phyloP scores from a whole-genome alignment of 257 asterid genomes.

The Scutellaria barbata region DNA sequence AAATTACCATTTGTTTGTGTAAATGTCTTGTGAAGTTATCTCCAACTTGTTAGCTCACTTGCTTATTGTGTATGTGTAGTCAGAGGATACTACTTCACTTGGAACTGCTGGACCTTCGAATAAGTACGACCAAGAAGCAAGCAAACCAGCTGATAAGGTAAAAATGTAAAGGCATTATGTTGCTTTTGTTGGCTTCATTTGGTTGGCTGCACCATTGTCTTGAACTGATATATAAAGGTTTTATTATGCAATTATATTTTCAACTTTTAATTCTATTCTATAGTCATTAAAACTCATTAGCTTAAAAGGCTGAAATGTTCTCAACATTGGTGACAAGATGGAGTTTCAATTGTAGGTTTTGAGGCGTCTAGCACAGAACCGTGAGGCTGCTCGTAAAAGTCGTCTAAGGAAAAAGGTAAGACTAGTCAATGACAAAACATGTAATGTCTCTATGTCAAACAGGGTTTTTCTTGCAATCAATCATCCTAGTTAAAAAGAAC shows the following conservation, averaged over 20 bases:
- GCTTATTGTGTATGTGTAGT: conserved; percentile 41
- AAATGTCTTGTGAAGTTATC: background rate
- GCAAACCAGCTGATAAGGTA: conserved; percentile 84
- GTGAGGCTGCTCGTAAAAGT: conserved; percentile 97
- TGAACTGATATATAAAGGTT: background rate
- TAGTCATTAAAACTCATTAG: background rate
- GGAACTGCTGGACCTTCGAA: conserved; percentile 71
- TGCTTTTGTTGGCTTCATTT: conserved; percentile 23
- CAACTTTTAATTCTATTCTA: background rate
- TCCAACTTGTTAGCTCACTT: conserved; percentile 17
- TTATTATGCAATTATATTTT: background rate
- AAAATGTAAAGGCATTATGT: background rate
- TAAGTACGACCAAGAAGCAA: conserved; percentile 77
- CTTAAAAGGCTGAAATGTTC: background rate
- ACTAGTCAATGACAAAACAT: background rate
- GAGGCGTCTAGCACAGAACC: conserved; percentile 97
- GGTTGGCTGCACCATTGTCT: conserved; percentile 11
- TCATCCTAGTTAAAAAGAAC: background rate
- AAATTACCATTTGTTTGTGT: background rate
- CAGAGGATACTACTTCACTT: conserved; percentile 83
- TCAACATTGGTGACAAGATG: background rate
- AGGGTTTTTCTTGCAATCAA: background rate
- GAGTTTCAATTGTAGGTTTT: conserved; percentile 50
- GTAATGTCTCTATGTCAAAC: background rate
- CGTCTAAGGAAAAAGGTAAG: conserved; percentile 58